Base-by-base conservation (phyloP, 805 yeast genomes). In the Yarrowia porcina region DNA sequence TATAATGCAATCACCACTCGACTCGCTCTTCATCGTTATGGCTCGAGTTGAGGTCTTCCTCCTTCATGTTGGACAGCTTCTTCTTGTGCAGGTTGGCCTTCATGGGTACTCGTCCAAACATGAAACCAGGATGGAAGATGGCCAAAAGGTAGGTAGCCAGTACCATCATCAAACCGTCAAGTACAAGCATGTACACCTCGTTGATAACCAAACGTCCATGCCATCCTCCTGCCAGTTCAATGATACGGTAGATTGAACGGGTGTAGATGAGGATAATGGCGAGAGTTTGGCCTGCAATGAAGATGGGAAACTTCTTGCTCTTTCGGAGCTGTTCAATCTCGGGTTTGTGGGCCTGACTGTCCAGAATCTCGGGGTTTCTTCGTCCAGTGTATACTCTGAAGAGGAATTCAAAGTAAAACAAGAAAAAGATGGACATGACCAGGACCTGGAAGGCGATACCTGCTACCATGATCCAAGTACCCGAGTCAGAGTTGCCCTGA, bases 381-480 rank as follows among this genome's bases (percentile, higher is more conserved):
- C 21, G 21, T 10, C 52, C 66, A 36, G 27, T 65, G 47, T 12
- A 38, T 12, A 35, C 65, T 49, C 41, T 39, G 57, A 25, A 65
- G n/a, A 21, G 28, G 20, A 87, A 82, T 60, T 77, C 75, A 33
- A 73, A 69, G 76, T 82, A 79, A 8, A 87, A 73, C 6, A 74
- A n/a, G 27, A 85, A 71, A 72, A 88, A 91, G 2, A 83, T 61
- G 1, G 80, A 69, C 86, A 90, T 87, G 13, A 90, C 81, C 4
- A 81, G 73, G 7, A 89, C 90, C 74, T 91, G 97, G 68, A 87
- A 80, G 0, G 86, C 86, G 57, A 91, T 77, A 8, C 97, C 97
- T 1, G 81, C 92, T 49, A 89, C 81, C 84, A 90, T 87, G 52
- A 88, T 72, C 69, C 84, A 77, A 1, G 87, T 77, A 12, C 92